A percentile compares a stretch with the other conserved stretches of the same genome.
phyloP scores from a whole-genome alignment of 2,329 filamentous ascomycete genomes.

The Aspergillus pseudotamarii region DNA sequence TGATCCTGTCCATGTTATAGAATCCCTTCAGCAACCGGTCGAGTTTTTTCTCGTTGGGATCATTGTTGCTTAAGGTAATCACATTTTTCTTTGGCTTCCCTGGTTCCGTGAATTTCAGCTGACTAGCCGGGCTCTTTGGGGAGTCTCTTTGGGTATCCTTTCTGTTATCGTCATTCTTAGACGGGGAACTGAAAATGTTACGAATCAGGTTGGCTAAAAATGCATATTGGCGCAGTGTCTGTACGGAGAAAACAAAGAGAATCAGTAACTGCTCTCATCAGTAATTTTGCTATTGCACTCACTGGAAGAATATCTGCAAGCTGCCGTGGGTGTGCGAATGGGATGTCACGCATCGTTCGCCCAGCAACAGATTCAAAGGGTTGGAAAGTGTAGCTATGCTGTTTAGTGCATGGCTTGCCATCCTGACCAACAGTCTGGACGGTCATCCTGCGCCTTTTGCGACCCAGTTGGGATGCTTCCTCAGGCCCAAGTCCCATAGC shows the following conservation, averaged over 20 bases:
- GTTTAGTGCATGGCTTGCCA: constrained; percentile 31
- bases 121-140: constrained; percentile 5
- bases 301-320: constrained; percentile 48
- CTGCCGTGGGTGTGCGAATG: constrained; percentile 50
- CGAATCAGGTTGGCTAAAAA: constrained; percentile 43
- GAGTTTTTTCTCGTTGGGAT: constrained; percentile 55
- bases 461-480: constrained; percentile 29
- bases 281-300: constrained; percentile 17
- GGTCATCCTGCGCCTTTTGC: constrained; percentile 36
- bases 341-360: constrained; percentile 44
- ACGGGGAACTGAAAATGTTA: constrained; percentile 34
- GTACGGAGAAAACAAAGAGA: not conserved
- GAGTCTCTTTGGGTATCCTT: constrained; percentile 12
- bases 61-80: constrained; percentile 44
- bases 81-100: constrained; percentile 22
- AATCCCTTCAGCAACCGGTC: constrained; percentile 51
- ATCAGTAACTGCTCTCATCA: not conserved
- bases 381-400: constrained; percentile 49
- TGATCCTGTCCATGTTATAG: constrained; percentile 7
- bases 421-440: constrained; percentile 36
- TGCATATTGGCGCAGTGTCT: constrained; percentile 50
- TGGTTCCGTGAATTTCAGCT: constrained; percentile 7
- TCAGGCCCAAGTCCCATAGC: constrained; percentile 30
- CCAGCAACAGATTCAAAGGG: constrained; percentile 45
- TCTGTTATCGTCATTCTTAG: constrained; percentile 17